Conservation (phyloP, 805 yeast species). For the Isabelozyma heimii region DNA sequence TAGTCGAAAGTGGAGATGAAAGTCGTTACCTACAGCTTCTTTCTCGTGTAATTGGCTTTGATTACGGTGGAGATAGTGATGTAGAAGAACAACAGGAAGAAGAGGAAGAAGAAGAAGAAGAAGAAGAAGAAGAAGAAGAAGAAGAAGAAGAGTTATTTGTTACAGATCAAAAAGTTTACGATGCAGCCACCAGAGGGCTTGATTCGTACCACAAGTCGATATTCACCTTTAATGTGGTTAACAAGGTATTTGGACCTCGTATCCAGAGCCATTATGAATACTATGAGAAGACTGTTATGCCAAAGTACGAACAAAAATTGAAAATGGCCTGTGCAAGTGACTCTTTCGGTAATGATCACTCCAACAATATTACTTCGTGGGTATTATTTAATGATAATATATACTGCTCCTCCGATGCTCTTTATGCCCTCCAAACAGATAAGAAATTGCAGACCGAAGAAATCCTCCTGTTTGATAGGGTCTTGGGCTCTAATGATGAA, state of each 20-base stretch:
- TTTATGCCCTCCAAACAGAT: constrained; percentile 72
- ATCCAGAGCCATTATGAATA: constrained; percentile 61
- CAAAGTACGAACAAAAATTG: constrained; percentile 16
- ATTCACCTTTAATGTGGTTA: constrained; percentile 43
- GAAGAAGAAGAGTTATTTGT: constrained; percentile 2
- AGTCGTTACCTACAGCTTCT: constrained; percentile 29
- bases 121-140: constrained; percentile 3
- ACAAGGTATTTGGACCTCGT: constrained; percentile 56
- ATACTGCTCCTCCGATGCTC: constrained; percentile 67
- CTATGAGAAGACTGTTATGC: constrained; percentile 37
- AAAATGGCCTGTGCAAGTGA: constrained; percentile 22
- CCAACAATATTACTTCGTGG: constrained; percentile 40
- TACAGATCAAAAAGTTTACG: constrained; percentile 3
- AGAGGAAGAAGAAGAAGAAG: constrained; percentile 2
- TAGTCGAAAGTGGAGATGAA: constrained; percentile 41
- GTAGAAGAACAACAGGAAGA: neutral
- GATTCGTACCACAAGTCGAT: constrained; percentile 15
- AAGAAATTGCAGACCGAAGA: constrained; percentile 17
- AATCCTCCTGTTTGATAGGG: constrained; percentile 54
- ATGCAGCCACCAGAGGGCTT: constrained; percentile 2
- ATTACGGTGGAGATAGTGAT: constrained; percentile 8
- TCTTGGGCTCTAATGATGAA: constrained; percentile 50
- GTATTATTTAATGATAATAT: constrained; percentile 48
- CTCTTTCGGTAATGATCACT: constrained; percentile 31
- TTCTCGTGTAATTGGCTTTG: constrained; percentile 9